Evolutionary conservation across 2,329 filamentous ascomycete genomes (phyloP).

Genomic region (Fusarium fujikuroi): DNA sequence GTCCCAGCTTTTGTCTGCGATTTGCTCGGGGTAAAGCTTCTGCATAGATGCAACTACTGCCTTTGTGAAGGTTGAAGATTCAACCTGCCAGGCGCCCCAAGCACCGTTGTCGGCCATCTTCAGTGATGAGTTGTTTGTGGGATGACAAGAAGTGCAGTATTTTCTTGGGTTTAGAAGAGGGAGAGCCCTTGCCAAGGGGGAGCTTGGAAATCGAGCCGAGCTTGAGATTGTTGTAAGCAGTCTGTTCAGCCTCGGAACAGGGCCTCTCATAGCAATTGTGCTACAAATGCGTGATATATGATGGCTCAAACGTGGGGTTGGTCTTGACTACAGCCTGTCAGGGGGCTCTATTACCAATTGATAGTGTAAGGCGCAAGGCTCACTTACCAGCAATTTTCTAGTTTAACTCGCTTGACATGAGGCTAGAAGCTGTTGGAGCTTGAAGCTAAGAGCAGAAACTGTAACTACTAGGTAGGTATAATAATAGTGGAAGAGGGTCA

Average conservation of each 20-base stretch:
- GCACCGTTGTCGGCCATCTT: conserved; percentile 47
- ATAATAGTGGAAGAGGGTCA: conserved; percentile 16
- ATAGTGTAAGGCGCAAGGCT: background rate
- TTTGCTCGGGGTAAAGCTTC: conserved; percentile 86
- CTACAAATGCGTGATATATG: background rate
- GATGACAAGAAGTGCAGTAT: conserved; percentile 36
- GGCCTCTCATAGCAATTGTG: conserved; percentile 31
- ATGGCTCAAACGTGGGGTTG: background rate
- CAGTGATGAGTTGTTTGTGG: background rate
- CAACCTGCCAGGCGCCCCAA: conserved; percentile 55
- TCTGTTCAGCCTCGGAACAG: conserved; percentile 17
- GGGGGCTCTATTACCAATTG: background rate
- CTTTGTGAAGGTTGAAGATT: conserved; percentile 57
- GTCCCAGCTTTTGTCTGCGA: conserved; percentile 92
- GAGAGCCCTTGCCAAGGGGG: background rate
- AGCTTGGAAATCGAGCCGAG: background rate
- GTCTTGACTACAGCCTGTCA: background rate
- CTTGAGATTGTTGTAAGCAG: conserved; percentile 3
- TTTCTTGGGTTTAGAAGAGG: background rate
- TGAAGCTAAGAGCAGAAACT: conserved; percentile 3
- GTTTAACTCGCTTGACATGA: background rate
- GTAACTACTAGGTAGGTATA: background rate
- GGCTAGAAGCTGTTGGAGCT: conserved; percentile 21
- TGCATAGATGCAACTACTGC: conserved; percentile 82
- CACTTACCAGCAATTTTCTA: conserved; percentile 5